A percentile compares a stretch with the other conserved stretches of the same genome.
Evolutionary conservation across 2,329 filamentous ascomycete species (phyloP).

Genomic region (Furcasterigmium furcatum): DNA sequence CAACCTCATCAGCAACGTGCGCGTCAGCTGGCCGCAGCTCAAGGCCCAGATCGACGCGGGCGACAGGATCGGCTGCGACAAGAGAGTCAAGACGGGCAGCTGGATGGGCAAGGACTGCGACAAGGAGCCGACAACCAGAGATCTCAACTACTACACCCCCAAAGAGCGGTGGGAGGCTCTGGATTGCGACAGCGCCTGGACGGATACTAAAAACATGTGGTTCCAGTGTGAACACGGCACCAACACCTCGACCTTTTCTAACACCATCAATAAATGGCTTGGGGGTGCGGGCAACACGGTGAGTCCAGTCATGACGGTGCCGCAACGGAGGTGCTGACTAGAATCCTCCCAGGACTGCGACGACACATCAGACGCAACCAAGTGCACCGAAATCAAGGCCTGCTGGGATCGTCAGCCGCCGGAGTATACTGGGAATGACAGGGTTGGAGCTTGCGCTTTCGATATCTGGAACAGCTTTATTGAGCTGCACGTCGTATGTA

Average conservation of each 20-base stretch:
- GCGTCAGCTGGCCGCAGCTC: slow-evolving; percentile 44
- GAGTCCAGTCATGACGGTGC: background rate
- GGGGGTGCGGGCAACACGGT: background rate
- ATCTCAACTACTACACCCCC: background rate
- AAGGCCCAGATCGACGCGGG: background rate
- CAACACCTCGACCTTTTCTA: background rate
- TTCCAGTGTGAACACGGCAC: background rate
- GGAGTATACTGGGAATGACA: background rate
- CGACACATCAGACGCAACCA: background rate
- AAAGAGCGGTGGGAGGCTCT: background rate
- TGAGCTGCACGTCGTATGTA: background rate
- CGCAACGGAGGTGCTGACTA: background rate
- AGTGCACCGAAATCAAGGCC: background rate
- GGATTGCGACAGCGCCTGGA: background rate
- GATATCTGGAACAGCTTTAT: slow-evolving; percentile 1
- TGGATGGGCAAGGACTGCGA: slow-evolving; percentile 1
- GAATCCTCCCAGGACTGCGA: background rate
- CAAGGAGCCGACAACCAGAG: rapidly evolving
- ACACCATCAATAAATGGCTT: background rate
- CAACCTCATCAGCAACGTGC: slow-evolving; percentile 53
- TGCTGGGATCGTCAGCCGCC: background rate
- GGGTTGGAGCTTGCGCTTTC: background rate
- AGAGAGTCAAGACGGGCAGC: background rate
- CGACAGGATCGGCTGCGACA: background rate
- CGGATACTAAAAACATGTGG: background rate